phyloP scores from a whole-genome alignment of 2,329 filamentous ascomycete species.

The Curvularia lunata region DNA sequence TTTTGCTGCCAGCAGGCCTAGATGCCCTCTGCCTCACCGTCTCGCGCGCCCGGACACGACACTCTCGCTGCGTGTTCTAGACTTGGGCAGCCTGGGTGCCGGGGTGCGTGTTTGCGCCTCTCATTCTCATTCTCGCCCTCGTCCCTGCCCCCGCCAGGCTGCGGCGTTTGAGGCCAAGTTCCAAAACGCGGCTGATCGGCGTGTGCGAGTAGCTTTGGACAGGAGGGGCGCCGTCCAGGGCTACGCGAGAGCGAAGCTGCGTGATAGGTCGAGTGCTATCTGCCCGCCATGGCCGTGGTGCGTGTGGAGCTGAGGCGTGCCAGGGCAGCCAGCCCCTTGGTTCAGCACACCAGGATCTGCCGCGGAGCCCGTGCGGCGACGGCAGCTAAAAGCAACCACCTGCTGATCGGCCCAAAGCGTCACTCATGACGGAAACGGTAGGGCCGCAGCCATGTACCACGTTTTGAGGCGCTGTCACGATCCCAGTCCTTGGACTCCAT shows the following conservation, averaged over 20 bases:
- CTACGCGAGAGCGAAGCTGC: conserved; percentile 2
- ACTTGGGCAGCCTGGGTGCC: neutral
- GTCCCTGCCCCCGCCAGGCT: conserved; percentile 3
- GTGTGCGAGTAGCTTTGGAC: conserved; percentile 16
- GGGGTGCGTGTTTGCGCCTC: conserved; percentile 5
- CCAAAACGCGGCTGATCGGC: conserved; percentile 16
- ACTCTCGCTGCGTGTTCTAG: neutral
- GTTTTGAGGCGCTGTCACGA: conserved; percentile 30
- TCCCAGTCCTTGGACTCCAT: conserved; percentile 24
- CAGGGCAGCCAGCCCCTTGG: conserved; percentile 24
- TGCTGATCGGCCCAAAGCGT: conserved; percentile 25
- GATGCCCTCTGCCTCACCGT: neutral
- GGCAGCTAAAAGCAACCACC: conserved; percentile 26
- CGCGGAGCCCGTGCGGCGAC: conserved; percentile 27
- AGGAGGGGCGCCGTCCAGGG: conserved; percentile 11
- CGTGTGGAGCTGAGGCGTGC: conserved; percentile 17
- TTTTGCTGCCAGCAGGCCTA: too few relatives aligned
- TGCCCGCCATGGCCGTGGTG: conserved; percentile 13
- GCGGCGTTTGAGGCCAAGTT: conserved; percentile 14
- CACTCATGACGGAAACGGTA: conserved; percentile 26
- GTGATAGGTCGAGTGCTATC: conserved; percentile 19
- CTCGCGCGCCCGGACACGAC: conserved; percentile 1
- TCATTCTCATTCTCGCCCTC: neutral
- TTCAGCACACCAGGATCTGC: conserved; percentile 25
- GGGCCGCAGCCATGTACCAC: conserved; percentile 29